Base-by-base conservation (phyloP, 305 asterid species). In the Solanum chacoense region DNA sequence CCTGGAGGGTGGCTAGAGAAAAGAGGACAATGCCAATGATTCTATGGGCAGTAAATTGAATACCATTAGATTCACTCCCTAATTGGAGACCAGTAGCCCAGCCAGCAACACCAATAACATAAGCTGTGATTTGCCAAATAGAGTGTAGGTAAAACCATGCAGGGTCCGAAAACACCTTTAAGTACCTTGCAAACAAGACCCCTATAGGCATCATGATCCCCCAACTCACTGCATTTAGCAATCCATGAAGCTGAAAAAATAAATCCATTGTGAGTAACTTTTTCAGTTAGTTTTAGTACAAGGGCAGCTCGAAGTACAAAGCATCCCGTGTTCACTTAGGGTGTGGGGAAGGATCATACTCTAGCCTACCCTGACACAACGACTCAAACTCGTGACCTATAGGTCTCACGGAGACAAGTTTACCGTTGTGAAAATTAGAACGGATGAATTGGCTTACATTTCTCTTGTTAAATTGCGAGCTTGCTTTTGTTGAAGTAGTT, bases 71-170 rank as follows among this genome's bases (percentile, higher is more conserved):
- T 65, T 93, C 94, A 89, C 90, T 90, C 22, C 99, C 98, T 3
- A 96, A 95, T 6, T 89, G 94, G 88, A 96, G 94, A 6, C 99
- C 98, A 7, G 95, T 96, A 34, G 92, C 97, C 95, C 96, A 95
- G 69, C 99, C 99, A 14, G 98, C 97, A 14, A 95, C 98, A 67
- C 99, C 99, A 11, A 90, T 29, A 77, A 94, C 85, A 92, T 95
- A 96, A 88, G 93, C 99, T 7, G 95, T 93, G 87, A 94, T 78
- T 88, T 96, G 99, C 90, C 98, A 95, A 69, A 87, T 50, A 11
- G 93, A 95, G 55, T 96, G 99, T 38, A 95, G 94, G 91, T 96
- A 96, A 91, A 96, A 96, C 99, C 99, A 96, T 3, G 96, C 94
- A 0, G 98, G 99, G 67, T 95, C 97, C 0, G 97, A 95, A 89